phyloP scores from a whole-genome alignment of 2,329 filamentous ascomycete genomes.

The Coleophoma crateriformis region DNA sequence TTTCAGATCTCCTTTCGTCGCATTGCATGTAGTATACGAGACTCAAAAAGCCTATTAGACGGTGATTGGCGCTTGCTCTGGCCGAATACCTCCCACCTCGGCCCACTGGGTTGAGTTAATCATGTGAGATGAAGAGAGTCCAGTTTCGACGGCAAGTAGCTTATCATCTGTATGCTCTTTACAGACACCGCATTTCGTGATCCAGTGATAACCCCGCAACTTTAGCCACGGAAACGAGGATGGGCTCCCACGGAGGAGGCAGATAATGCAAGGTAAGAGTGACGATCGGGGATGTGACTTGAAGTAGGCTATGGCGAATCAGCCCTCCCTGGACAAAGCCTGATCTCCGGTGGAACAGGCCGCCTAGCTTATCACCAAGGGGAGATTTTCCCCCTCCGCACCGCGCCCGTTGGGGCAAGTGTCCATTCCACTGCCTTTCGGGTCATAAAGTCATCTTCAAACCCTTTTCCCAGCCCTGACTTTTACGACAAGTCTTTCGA shows the following conservation, averaged over 20 bases:
- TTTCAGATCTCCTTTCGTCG: constrained; percentile 16
- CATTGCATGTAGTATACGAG: constrained; percentile 26
- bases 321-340: not conserved
- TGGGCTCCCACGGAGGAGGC: not conserved
- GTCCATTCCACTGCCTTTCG: too few species aligned
- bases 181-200: not conserved
- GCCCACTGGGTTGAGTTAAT: not conserved
- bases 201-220: too few species aligned
- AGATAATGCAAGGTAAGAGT: not conserved
- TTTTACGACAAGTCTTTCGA: too few species aligned
- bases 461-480: too few species aligned
- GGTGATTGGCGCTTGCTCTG: not conserved
- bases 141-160: too few species aligned
- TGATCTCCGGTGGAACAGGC: not conserved
- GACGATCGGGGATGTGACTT: not conserved
- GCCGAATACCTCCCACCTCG: not conserved
- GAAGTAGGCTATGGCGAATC: not conserved
- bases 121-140: not conserved
- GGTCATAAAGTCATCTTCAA: too few species aligned
- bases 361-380: too few species aligned
- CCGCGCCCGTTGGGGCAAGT: too few species aligned
- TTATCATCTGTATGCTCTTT: not conserved
- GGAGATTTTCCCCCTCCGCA: too few species aligned
- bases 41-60: constrained; percentile 12
- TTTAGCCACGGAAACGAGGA: too few species aligned